Evolutionary conservation across 2,329 filamentous ascomycete genomes (phyloP).

Genomic region (Beauveria caledonica): DNA sequence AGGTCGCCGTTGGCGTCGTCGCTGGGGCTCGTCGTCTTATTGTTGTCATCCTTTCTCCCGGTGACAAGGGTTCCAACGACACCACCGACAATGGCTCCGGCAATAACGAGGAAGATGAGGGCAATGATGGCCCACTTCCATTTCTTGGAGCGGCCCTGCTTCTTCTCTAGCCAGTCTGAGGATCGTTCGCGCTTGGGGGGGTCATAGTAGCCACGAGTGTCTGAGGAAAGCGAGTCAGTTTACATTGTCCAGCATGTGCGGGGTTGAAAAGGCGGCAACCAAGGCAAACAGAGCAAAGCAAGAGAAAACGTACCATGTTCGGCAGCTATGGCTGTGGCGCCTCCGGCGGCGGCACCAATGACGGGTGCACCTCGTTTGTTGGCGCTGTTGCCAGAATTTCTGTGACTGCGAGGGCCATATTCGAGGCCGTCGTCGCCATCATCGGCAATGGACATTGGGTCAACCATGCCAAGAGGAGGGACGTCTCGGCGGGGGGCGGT

Average conservation of each 20-base stretch:
- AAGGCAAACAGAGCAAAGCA: not conserved
- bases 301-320: not conserved
- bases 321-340: slow-evolving; percentile 34
- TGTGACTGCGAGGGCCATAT: slow-evolving; percentile 36
- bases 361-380: slow-evolving; percentile 34
- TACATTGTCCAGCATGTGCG: too few relatives aligned
- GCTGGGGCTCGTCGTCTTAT: slow-evolving; percentile 15
- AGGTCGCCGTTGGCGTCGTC: slow-evolving; percentile 46
- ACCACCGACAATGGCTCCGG: slow-evolving; percentile 65
- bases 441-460: slow-evolving; percentile 75
- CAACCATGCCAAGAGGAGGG: slow-evolving; percentile 49
- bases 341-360: slow-evolving; percentile 33
- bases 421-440: slow-evolving; percentile 80
- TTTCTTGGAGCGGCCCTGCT: slow-evolving; percentile 54
- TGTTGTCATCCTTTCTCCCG: slow-evolving; percentile 34
- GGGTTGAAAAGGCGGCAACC: not conserved
- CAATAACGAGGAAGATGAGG: slow-evolving; percentile 54
- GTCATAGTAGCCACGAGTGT: slow-evolving; percentile 25
- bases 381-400: slow-evolving; percentile 53
- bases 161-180: slow-evolving; percentile 51
- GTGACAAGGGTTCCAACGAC: slow-evolving; percentile 64
- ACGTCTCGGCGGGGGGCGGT: slow-evolving; percentile 34
- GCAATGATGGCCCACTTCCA: slow-evolving; percentile 62
- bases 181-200: slow-evolving; percentile 50
- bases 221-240: not conserved